phyloP scores from a whole-genome alignment of 441 rosid genomes.

The Sinapis alba region DNA sequence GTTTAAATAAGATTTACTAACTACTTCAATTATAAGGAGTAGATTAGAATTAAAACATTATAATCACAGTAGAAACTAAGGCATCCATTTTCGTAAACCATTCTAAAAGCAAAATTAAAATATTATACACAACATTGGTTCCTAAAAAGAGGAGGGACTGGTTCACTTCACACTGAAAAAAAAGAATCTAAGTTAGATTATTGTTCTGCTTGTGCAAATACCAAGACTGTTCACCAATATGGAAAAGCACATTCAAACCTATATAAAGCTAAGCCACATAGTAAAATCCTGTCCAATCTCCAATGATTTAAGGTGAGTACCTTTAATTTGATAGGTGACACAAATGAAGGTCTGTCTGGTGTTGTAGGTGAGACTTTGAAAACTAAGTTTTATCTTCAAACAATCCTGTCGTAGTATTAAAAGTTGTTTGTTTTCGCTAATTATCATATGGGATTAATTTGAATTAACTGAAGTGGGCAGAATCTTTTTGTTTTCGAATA shows the following conservation, averaged over 20 bases:
- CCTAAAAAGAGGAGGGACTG: constrained; percentile 35
- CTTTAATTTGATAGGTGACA: background rate
- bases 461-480: background rate
- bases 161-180: constrained; percentile 52
- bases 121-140: background rate
- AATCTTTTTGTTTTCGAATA: background rate
- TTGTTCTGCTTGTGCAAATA: constrained; percentile 60
- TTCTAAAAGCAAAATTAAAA: background rate
- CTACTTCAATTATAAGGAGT: background rate
- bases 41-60: background rate
- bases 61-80: background rate
- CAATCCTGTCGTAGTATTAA: background rate
- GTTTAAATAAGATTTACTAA: background rate
- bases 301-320: background rate
- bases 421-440: background rate
- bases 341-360: no score
- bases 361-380: no score
- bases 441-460: background rate
- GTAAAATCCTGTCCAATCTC: constrained; percentile 8
- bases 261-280: constrained; percentile 32
- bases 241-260: constrained; percentile 66
- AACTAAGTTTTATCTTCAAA: no score
- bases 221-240: constrained; percentile 60
- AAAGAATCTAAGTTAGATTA: constrained; percentile 61
- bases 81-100: background rate